Base-by-base conservation (phyloP, 352 stramenopile genomes). In the Phytophthora lateralis region DNA sequence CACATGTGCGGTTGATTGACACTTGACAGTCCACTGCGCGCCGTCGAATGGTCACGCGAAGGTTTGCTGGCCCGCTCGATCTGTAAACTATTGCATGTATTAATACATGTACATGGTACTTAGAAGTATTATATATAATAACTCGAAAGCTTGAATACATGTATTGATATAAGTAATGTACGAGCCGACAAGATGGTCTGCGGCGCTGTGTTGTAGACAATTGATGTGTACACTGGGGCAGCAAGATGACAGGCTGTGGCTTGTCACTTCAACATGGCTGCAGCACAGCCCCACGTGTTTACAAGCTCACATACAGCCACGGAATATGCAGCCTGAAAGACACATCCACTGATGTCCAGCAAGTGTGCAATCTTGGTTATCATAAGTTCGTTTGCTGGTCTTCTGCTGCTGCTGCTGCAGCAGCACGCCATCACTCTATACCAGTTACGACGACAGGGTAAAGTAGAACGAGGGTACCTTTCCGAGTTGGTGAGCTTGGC, bases 391-490 rank as follows among this genome's bases (percentile, higher is more conserved):
- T 10, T 38, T 38, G 10, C 15, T 43, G 37, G 14, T 43, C n/a
- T 20, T 38, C 32, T 12, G 32, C 32, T 38, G 32, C 32, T 15
- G n/a, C n/a, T 6, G 30, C 30, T 6, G 30, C 30, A 37, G 32
- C 10, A 38, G 32, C 32, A 38, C 32, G 32, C 32, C 32, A 43
- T 20, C 37, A 12, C 37, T 43, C 37, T 43, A 43, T 43, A 43
- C 37, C 37, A 43, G 37, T 21, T 38, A 43, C 37, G 37, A 43
- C 37, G 37, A 43, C 6, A 15, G 37, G n/a, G 37, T 43, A 43
- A 21, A 20, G 4, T 38, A 8, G 26, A 30, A 8, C 26, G 26
- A 30, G 26, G 26, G 6, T 30, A 30, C 26, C 6, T 30, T 30
- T 30, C 26, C 26, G 7, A 9, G 26, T 30, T 30, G 26, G 26